phyloP scores from a whole-genome alignment of 1,139 yeast species.

The Suhomyces atakaporum region DNA sequence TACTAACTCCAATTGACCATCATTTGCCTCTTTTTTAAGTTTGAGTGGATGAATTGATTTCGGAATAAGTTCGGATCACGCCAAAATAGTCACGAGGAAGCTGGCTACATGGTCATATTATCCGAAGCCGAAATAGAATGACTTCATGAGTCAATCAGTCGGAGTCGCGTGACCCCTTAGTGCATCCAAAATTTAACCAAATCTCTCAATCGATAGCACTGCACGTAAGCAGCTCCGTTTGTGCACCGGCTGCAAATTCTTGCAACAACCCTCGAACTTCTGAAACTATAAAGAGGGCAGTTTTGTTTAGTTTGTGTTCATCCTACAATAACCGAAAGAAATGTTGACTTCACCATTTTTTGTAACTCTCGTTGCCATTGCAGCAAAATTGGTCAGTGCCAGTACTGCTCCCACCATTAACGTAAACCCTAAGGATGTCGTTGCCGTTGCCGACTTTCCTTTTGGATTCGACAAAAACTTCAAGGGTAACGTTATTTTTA shows the following conservation, averaged over 20 bases:
- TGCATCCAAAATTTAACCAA: not conserved
- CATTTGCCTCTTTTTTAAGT: too few species aligned
- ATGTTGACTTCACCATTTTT: not conserved
- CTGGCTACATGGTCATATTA: not conserved
- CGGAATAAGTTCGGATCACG: too few species aligned
- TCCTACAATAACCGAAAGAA: not conserved
- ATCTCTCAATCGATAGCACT: too few species aligned
- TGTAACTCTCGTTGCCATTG: constrained; percentile 1
- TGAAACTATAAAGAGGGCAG: not conserved
- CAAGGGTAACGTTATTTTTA: constrained; percentile 54
- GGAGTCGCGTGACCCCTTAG: constrained; percentile 1
- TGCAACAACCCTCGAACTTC: constrained; percentile 1
- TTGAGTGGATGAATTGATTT: too few species aligned
- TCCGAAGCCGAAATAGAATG: not conserved
- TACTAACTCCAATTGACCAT: not conserved
- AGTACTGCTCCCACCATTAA: constrained; percentile 42
- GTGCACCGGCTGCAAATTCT: constrained; percentile 7
- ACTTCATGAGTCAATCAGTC: constrained; percentile 5
- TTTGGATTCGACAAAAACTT: constrained; percentile 40
- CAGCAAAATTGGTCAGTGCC: constrained; percentile 20
- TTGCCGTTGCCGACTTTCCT: constrained; percentile 62
- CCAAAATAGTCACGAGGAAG: not conserved
- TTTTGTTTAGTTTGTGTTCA: too few species aligned
- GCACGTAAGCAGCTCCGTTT: constrained; percentile 2
- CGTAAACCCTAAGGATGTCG: constrained; percentile 46